Base-by-base conservation (phyloP, 1,284 basidiomycete genomes). In the Coniophora puteana region DNA sequence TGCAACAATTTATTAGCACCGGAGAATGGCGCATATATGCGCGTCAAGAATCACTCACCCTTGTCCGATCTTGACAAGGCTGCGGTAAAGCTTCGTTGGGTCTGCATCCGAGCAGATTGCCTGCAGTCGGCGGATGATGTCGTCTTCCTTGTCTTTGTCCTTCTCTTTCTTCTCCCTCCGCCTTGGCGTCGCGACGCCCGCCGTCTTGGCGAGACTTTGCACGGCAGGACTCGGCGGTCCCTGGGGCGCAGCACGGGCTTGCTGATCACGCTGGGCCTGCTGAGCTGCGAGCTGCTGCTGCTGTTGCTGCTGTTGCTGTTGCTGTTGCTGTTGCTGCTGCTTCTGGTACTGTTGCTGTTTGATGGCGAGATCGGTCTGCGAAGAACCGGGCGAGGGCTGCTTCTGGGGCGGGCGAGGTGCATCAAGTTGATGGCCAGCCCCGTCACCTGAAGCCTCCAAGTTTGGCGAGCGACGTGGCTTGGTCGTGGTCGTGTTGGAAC, bases 51-150 rank as follows among this genome's bases (percentile, higher is more conserved):
- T 12, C 3, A 72, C 84, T 61, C 53, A 93, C 89, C 94, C 95
- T 62, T 98, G 95, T 32, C 95, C 95, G 58, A 99, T 97, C 79
- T 99, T 98, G 62, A 90, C 80, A 36, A 99, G 72, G 60, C 81
- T 94, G 41, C 93, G 74, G 64, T 99, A 99, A 28, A 98, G 71
- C 63, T 82, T 82, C 38, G 93, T 97, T 29, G 96, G 96, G 64
- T 99, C 96, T 5, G 93, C 94, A 58, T 96, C 92, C 1, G 94
- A 95, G 62, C 96, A 99, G 55, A 99, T 98, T 52, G 86, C 83
- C 61, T 92, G 87, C 55, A 99, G 66, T 32, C 93, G 82, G 53
- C 84, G 87, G 47, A 99, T 85, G 46, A 98, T 92, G 57, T 97
- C 93, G 51, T 84, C 81, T 47, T 93, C 89, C 57, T 87, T 86